Evolutionary conservation across 2,329 filamentous ascomycete genomes (phyloP).

Genomic region (Aspergillus felis): DNA sequence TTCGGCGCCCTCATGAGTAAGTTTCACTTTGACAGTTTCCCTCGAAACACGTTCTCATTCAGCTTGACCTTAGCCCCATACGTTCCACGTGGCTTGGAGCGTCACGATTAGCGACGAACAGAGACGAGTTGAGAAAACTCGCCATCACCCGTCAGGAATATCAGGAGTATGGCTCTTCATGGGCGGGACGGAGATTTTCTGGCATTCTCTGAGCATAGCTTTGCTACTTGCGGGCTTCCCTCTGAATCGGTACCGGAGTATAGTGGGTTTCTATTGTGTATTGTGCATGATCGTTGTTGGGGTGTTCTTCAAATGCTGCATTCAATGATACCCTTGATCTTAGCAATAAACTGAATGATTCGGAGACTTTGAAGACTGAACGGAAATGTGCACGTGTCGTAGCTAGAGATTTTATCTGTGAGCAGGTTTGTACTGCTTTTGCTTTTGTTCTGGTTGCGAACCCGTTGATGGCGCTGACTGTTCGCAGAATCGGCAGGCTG

Average conservation of each 20-base stretch:
- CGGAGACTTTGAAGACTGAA: neutral
- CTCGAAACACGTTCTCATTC: conserved; percentile 5
- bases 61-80: conserved; percentile 52
- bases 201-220: conserved; percentile 19
- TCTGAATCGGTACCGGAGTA: neutral
- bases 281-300: neutral
- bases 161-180: conserved; percentile 73
- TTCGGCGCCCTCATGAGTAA: conserved; percentile 63
- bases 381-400: neutral
- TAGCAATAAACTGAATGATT: neutral
- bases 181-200: conserved; percentile 70
- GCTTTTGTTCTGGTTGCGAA: neutral
- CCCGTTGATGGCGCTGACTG: neutral
- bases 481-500: neutral
- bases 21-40: conserved; percentile 21
- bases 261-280: neutral
- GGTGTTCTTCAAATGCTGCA: conserved; percentile 5
- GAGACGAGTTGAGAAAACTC: conserved; percentile 59
- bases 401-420: neutral
- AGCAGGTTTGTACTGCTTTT: neutral
- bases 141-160: conserved; percentile 88
- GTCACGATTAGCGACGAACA: conserved; percentile 69
- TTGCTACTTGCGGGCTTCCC: neutral
- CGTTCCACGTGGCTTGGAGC: conserved; percentile 82
- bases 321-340: conserved; percentile 23